Conservation (phyloP, 176 grass and related monocot genomes). For the Tillandsia fasciculata region DNA sequence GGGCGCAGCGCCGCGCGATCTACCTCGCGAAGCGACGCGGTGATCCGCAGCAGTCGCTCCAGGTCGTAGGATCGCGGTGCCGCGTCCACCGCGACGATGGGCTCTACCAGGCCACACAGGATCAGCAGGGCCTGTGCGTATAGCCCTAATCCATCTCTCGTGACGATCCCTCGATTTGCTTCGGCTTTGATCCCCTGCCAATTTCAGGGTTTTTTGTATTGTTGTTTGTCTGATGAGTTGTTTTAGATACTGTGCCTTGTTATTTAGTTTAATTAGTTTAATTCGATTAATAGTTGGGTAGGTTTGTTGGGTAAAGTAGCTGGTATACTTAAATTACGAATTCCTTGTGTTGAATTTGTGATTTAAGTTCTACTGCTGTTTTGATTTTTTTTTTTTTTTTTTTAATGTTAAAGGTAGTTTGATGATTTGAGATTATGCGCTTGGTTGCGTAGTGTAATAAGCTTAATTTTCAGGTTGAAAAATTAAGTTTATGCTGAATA, state of each 20-base stretch:
- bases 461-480: too few relatives aligned
- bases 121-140: constrained; percentile 88
- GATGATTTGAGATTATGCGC: background rate
- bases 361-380: too few relatives aligned
- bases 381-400: too few relatives aligned
- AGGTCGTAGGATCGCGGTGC: constrained; percentile 67
- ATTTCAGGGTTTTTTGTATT: background rate
- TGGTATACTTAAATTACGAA: too few relatives aligned
- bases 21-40: constrained; percentile 85
- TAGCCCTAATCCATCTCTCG: background rate
- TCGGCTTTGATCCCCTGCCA: background rate
- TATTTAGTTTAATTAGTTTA: too few relatives aligned
- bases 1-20: constrained; percentile 68
- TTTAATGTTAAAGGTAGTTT: too few relatives aligned
- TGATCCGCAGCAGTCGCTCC: constrained; percentile 73
- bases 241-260: background rate
- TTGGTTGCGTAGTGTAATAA: background rate
- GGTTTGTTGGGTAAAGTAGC: too few relatives aligned
- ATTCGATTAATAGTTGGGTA: too few relatives aligned
- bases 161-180: background rate
- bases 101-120: constrained; percentile 90
- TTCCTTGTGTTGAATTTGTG: too few relatives aligned
- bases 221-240: background rate
- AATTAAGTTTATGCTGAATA: too few relatives aligned
- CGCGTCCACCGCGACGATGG: constrained; percentile 84